Base-by-base conservation (phyloP, 139 green algal genomes). In the Nannochloris sp. region DNA sequence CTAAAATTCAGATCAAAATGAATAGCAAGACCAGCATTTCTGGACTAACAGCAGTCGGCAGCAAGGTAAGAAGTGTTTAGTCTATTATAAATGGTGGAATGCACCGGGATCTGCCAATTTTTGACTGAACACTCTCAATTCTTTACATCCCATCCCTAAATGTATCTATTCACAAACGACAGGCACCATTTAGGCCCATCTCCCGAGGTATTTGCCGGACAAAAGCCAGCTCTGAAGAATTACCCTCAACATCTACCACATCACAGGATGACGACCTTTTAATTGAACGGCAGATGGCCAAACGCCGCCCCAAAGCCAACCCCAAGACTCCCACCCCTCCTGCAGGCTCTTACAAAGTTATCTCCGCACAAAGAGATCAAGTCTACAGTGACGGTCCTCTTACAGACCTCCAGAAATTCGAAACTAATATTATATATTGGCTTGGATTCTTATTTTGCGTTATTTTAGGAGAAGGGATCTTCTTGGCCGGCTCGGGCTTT, bases 401-500 rank as follows among this genome's bases (percentile, higher is more conserved):
- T 4, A 75, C 64, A 2, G 0, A 12, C 9, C 35, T 58, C 32
- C 71, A 75, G 45, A 36, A 61, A 23, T 36, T 58, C 2, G 75
- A 82, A 54, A 68, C 47, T 30, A 54, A 30, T 15, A 60, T 70
- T 10, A 38, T 80, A 10, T 19, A 14, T 10, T n/a, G 42, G 2
- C 66, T 82, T 31, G 75, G 46, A 2, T 12, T 74, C 6, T 24
- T 72, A n/a, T 84, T 84, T 44, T 36, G 67, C 8, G 23, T 77
- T n/a, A 83, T 83, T 46, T 60, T 84, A 15, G 27, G 46, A 2
- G 70, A 84, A 58, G 78, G 78, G 24, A 31, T 84, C 30, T 68
- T 74, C 24, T 34, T 84, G 23, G 78, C 64, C 19, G 61, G 45
- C 6, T 84, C 74, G 38, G 82, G 82, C 24, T 89, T 89, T 61